A percentile compares a stretch with the other conserved stretches of the same genome.
Evolutionary conservation across 192 early-diverging fungal species (phyloP).

Genomic region (Spizellomyces sp.): DNA sequence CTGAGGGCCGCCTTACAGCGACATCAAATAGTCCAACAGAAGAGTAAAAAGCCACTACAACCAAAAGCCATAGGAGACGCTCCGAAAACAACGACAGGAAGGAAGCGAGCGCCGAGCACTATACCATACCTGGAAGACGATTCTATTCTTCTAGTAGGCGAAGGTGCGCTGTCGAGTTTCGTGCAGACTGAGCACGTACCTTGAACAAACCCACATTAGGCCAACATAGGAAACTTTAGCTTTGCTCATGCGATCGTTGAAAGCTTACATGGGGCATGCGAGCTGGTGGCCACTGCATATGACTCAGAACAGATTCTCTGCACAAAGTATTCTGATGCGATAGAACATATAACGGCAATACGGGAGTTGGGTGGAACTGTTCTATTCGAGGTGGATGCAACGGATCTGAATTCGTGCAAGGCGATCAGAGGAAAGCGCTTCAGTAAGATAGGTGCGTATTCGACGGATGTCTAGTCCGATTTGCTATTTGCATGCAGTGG

Average conservation of each 20-base stretch:
- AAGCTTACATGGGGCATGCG: constrained; percentile 54
- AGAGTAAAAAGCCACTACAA: no score
- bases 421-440: constrained; percentile 59
- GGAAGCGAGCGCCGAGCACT: background rate
- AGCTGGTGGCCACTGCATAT: constrained; percentile 75
- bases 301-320: constrained; percentile 68
- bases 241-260: constrained; percentile 76
- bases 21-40: background rate
- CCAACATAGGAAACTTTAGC: constrained; percentile 77
- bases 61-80: no score
- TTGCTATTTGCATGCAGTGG: no score
- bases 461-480: background rate
- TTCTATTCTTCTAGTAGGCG: constrained; percentile 75
- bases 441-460: constrained; percentile 60
- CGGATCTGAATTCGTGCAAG: constrained; percentile 60
- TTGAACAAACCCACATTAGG: background rate
- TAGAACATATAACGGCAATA: constrained; percentile 66
- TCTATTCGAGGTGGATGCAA: constrained; percentile 79
- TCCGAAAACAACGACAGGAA: background rate
- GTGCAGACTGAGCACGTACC: background rate
- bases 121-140: constrained; percentile 59
- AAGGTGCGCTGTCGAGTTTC: constrained; percentile 43
- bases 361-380: constrained; percentile 66
- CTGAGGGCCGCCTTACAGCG: background rate
- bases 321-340: constrained; percentile 79